Evolutionary conservation across 148 eudicot species (phyloP).

Genomic region (Talinum fruticosum): DNA sequence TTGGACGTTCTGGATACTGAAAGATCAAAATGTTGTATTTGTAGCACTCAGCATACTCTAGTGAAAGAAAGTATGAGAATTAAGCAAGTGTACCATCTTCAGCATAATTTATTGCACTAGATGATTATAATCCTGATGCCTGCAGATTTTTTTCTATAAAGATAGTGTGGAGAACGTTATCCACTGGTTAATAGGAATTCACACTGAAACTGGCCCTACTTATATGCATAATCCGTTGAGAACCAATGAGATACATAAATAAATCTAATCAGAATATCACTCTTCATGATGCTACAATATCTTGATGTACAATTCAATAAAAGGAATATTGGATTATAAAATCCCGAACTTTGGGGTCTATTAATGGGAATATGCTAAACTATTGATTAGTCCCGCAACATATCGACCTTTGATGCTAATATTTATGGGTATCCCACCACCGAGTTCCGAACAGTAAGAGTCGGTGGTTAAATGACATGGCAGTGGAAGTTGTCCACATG

Average conservation of each 20-base stretch:
- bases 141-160: background rate
- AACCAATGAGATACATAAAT: background rate
- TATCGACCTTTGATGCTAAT: no score
- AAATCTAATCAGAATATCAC: background rate
- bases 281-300: no score
- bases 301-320: no score
- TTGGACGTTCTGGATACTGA: slow-evolving; percentile 88
- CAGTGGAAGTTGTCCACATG: no score
- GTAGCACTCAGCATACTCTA: slow-evolving; percentile 3
- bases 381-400: no score
- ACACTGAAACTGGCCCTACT: background rate
- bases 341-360: no score
- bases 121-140: background rate
- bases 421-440: no score
- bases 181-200: background rate
- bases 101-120: background rate
- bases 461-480: no score
- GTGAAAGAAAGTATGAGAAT: background rate
- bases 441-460: no score
- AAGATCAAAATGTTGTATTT: background rate
- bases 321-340: no score
- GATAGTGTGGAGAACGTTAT: background rate
- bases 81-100: background rate
- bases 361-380: no score
- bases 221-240: background rate